A percentile compares a stretch with the other conserved stretches of the same genome.
Conservation (phyloP, 2,329 filamentous ascomycete genomes). For the Fusarium oligoseptatum region DNA sequence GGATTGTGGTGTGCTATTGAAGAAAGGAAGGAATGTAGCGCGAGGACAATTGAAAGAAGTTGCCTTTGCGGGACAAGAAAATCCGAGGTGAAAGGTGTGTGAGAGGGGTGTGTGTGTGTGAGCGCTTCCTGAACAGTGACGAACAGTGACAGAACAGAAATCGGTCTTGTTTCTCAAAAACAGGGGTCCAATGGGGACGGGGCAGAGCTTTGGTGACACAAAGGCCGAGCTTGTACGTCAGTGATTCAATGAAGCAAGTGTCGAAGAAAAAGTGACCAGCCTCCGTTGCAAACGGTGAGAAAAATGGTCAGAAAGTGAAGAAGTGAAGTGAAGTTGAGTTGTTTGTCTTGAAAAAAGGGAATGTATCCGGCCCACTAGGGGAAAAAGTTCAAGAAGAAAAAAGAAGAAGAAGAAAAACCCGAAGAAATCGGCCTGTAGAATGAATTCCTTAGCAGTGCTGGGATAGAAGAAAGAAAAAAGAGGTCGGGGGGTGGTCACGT, state of each 20-base stretch:
- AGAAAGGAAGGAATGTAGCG: conserved; percentile 31
- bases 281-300: conserved; percentile 33
- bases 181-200: conserved; percentile 27
- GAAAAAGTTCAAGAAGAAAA: conserved; percentile 30
- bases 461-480: conserved; percentile 12
- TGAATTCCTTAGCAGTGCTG: conserved; percentile 45
- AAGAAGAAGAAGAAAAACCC: conserved; percentile 24
- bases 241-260: conserved; percentile 16
- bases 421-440: conserved; percentile 31
- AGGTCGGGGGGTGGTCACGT: conserved; percentile 33
- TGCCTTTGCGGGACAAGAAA: conserved; percentile 18
- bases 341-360: conserved; percentile 32
- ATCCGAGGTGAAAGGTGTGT: conserved; percentile 10
- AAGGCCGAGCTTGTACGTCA: conserved; percentile 24
- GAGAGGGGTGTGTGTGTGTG: background rate
- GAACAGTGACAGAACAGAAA: conserved; percentile 31
- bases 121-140: conserved; percentile 24
- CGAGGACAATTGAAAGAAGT: conserved; percentile 25
- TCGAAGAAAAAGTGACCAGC: conserved; percentile 22
- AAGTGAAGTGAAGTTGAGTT: background rate
- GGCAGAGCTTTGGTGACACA: conserved; percentile 33
- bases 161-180: conserved; percentile 39
- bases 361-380: conserved; percentile 41
- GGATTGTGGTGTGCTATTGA: conserved; percentile 37
- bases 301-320: conserved; percentile 8